Conservation (phyloP, 116 monocot species). For the Trichopus zeylanicus region DNA sequence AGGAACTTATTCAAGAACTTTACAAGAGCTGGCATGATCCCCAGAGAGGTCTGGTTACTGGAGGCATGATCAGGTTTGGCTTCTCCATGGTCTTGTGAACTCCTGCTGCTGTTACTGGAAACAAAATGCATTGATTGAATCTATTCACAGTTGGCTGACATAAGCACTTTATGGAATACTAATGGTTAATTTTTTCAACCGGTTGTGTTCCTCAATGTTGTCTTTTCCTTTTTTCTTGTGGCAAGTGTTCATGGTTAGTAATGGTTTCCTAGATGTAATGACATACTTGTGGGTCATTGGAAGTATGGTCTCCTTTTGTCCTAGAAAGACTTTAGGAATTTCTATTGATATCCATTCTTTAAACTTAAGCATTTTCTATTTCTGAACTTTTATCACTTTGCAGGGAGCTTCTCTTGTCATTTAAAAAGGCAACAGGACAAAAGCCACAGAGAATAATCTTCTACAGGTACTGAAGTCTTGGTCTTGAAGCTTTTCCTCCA, state of each 20-base stretch:
- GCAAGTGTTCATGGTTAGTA: too few relatives aligned
- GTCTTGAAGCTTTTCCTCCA: too few relatives aligned
- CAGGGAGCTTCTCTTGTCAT: conserved; percentile 74
- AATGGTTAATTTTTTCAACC: too few relatives aligned
- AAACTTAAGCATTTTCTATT: background rate
- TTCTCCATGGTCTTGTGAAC: background rate
- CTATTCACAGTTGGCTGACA: too few relatives aligned
- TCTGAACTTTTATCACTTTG: conserved; percentile 5
- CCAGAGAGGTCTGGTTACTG: conserved; percentile 33
- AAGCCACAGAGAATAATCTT: conserved; percentile 74
- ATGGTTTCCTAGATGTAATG: too few relatives aligned
- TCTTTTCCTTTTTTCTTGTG: too few relatives aligned
- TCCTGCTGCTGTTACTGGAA: too few relatives aligned
- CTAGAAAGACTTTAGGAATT: background rate
- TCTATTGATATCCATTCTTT: background rate
- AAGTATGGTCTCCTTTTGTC: background rate
- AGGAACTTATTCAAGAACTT: conserved; percentile 67
- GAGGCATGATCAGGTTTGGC: conserved; percentile 72
- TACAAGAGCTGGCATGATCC: conserved; percentile 69
- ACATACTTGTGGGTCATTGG: too few relatives aligned
- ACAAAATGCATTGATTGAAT: too few relatives aligned
- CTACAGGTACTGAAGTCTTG: conserved; percentile 41
- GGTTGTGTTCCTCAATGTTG: too few relatives aligned
- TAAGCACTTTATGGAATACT: too few relatives aligned
- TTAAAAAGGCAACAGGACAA: conserved; percentile 64